Base-by-base conservation (phyloP, 257 asterid genomes). In the Echites panduratus region DNA sequence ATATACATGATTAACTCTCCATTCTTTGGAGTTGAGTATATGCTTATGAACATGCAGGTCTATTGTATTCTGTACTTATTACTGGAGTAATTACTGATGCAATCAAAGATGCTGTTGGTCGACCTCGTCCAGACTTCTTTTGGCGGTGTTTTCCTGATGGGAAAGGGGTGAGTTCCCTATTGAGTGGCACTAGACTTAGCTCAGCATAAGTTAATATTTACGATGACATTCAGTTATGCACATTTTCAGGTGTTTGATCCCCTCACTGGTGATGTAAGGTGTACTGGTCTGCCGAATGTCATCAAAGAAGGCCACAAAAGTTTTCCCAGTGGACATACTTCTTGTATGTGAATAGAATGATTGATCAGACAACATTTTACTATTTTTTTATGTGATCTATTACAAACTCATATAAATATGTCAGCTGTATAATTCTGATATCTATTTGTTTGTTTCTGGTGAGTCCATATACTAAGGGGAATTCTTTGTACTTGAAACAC, bases 141-240 rank as follows among this genome's bases (percentile, higher is more conserved):
- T 93, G 98, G 98, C 95, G 98, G 53, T 91, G 98, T 85, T 93
- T 93, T 77, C 98, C 98, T 80, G 89, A 93, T 80, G 98, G 98
- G 66, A 84, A 77, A 80, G 85, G 80, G 88, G 98, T 93, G 44
- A 67, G 74, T 40, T 27, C 41, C n/a, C 43, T 19, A 41, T 48
- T 32, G 27, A 69, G 40, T 16, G 22, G 14, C 63, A 16, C 20
- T 6, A 13, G 43, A 35, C 14, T 8, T 50, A 50, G 43, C 73
- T 29, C 13, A 45, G 57, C 19, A 8, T 29, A 56, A 48, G 7
- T 16, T 40, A 49, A 16, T 70, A 11, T 6, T 24, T 50, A 17
- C 17, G 63, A 27, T 24, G 44, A 49, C 29, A 16, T 62, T 35
- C 47, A 32, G 24, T 62, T 24, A 12, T 73, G 73, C 49, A 66